Percentiles rank a stretch among this genome's conserved stretches.
phyloP scores from a whole-genome alignment of 2,329 filamentous ascomycete genomes.

The Juglanconis sp. region DNA sequence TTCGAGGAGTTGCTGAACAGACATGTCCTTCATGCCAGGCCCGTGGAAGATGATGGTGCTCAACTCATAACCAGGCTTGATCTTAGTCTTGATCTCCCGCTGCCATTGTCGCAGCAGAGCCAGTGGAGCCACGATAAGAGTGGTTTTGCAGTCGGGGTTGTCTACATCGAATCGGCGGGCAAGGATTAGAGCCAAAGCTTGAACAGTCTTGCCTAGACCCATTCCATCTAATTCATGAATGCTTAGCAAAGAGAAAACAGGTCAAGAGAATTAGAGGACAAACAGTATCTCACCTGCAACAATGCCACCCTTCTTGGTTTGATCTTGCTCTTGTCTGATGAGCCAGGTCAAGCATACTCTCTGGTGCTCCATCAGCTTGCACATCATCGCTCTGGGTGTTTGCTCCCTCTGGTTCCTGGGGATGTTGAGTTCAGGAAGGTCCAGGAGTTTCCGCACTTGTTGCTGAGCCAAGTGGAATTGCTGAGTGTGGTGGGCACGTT shows the following conservation, averaged over 20 bases:
- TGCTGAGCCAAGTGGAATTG: neutral
- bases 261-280: neutral
- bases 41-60: conserved; percentile 28
- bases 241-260: neutral
- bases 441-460: conserved; percentile 20
- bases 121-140: conserved; percentile 77
- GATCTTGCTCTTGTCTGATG: conserved; percentile 3
- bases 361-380: conserved; percentile 11
- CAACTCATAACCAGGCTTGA: conserved; percentile 25
- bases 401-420: conserved; percentile 16
- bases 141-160: conserved; percentile 48
- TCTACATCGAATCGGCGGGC: conserved; percentile 36
- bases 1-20: neutral
- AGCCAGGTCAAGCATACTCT: conserved; percentile 12
- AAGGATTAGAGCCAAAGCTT: conserved; percentile 77
- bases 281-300: conserved; percentile 7
- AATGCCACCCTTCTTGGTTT: conserved; percentile 5
- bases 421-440: conserved; percentile 21
- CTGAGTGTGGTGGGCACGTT: no score
- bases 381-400: conserved; percentile 22
- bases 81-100: conserved; percentile 61
- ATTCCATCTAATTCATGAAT: conserved; percentile 68
- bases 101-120: conserved; percentile 93
- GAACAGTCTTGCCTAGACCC: conserved; percentile 86
- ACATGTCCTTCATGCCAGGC: conserved; percentile 9